These are phyloP conservation scores for Datisca glomerata DNA, from an alignment of 306 rosid genomes.

Conservation along the genomic window DNA sequence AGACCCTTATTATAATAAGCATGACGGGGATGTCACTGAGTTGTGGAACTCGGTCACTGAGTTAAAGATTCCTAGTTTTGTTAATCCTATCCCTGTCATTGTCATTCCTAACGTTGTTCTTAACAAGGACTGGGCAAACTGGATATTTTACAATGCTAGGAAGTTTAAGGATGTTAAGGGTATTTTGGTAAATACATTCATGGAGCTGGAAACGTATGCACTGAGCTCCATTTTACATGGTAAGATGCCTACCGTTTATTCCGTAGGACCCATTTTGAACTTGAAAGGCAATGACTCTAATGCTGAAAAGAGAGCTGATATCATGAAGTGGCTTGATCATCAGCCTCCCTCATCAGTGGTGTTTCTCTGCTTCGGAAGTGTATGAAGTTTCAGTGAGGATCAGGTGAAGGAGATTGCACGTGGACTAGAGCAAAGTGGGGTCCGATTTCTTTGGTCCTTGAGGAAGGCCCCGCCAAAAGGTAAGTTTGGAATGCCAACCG, in stretches of 20 bases:
- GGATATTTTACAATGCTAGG: background rate
- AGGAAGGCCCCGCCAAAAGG: background rate
- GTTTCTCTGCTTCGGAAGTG: conserved; percentile 12
- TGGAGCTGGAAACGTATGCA: background rate
- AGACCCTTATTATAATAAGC: background rate
- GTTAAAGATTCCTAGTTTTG: background rate
- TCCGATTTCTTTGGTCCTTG: conserved; percentile 14
- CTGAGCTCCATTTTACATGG: background rate
- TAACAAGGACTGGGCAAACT: background rate
- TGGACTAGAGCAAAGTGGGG: conserved; percentile 1
- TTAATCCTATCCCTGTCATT: background rate
- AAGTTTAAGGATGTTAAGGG: conserved; percentile 4
- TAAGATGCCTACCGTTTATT: background rate
- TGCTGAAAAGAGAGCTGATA: too few relatives aligned
- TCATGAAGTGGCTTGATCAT: too few relatives aligned
- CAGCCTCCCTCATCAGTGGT: too few relatives aligned
- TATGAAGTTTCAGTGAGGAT: conserved; percentile 6
- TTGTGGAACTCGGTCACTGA: background rate
- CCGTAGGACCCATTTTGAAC: conserved; percentile 5
- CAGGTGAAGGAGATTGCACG: too few relatives aligned
- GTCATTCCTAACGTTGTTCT: background rate
- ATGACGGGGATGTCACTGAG: background rate
- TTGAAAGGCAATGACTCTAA: background rate
- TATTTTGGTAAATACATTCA: background rate
- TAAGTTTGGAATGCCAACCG: background rate